Evolutionary conservation across 2,329 filamentous ascomycete genomes (phyloP).

Genomic region (Diplodia scrobiculata): DNA sequence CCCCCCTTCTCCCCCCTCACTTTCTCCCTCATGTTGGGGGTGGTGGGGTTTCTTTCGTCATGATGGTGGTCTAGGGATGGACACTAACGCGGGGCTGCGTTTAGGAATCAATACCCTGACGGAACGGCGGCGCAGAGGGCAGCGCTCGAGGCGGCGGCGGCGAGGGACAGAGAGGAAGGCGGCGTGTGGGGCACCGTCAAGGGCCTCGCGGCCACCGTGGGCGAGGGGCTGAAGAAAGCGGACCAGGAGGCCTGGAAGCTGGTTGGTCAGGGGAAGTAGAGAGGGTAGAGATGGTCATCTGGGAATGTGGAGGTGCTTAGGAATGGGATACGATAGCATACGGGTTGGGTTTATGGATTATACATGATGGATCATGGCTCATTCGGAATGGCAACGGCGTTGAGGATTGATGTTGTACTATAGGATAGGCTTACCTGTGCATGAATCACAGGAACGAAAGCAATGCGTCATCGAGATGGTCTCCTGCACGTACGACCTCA

Average conservation of each 20-base stretch:
- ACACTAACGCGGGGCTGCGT: not conserved
- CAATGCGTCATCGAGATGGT: not conserved
- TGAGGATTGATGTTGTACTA: not conserved
- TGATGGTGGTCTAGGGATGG: not conserved
- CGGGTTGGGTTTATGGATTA: not conserved
- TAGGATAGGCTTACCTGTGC: not conserved
- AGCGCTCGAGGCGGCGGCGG: conserved; percentile 37
- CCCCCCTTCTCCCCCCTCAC: not conserved
- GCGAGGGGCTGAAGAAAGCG: conserved; percentile 28
- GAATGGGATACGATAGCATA: not conserved
- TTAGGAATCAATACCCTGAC: conserved; percentile 45
- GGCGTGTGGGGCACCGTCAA: conserved; percentile 41
- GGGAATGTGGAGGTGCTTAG: not conserved
- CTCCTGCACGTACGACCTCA: not conserved
- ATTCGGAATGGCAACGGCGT: not conserved
- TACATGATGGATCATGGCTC: not conserved
- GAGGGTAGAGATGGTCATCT: no score
- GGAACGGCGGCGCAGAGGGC: conserved; percentile 36
- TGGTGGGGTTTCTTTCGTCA: not conserved
- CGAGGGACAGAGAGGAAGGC: conserved; percentile 31
- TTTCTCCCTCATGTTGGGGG: not conserved
- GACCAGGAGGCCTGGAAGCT: conserved; percentile 29
- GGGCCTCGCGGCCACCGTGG: conserved; percentile 43
- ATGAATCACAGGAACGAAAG: not conserved
- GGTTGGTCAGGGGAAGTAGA: conserved; percentile 9